These are phyloP conservation scores for Acaromyces ingoldii DNA, from an alignment of 1,284 basidiomycete genomes.

Conservation along the genomic window DNA sequence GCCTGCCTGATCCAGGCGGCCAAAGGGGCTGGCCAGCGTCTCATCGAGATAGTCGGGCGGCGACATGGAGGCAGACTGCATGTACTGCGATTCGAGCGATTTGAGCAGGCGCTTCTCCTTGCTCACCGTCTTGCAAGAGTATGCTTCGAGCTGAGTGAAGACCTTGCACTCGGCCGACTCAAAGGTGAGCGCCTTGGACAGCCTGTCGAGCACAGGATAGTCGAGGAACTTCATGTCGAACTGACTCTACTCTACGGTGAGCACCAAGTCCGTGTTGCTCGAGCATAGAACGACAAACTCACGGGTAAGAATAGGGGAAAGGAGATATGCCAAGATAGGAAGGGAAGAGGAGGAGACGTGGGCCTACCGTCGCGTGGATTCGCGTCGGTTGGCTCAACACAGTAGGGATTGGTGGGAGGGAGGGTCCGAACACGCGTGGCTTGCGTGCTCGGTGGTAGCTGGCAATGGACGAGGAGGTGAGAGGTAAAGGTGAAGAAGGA, in stretches of 20 bases:
- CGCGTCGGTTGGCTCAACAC: neutral
- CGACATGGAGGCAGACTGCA: constrained; percentile 41
- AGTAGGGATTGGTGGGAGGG: neutral
- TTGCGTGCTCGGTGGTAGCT: too few relatives aligned
- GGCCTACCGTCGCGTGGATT: too few relatives aligned
- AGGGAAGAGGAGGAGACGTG: too few relatives aligned
- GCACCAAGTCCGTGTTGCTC: neutral
- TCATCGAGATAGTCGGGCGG: constrained; percentile 46
- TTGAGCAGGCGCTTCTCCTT: constrained; percentile 96
- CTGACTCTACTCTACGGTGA: too few relatives aligned
- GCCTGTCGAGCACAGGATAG: constrained; percentile 69
- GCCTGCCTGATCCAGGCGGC: constrained; percentile 54
- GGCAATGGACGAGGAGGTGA: too few relatives aligned
- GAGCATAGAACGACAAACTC: neutral
- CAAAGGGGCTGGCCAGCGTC: constrained; percentile 47
- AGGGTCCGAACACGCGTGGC: constrained; percentile 13
- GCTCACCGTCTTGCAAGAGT: constrained; percentile 94
- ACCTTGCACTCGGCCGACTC: constrained; percentile 79
- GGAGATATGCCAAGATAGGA: too few relatives aligned
- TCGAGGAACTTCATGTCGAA: constrained; percentile 84
- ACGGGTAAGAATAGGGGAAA: too few relatives aligned
- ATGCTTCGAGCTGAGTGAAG: constrained; percentile 89
- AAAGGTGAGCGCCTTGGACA: constrained; percentile 70
- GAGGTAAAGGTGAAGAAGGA: too few relatives aligned
- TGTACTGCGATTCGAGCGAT: constrained; percentile 58